phyloP scores from a whole-genome alignment of 805 yeast genomes.

The Millerozyma acaciae region DNA sequence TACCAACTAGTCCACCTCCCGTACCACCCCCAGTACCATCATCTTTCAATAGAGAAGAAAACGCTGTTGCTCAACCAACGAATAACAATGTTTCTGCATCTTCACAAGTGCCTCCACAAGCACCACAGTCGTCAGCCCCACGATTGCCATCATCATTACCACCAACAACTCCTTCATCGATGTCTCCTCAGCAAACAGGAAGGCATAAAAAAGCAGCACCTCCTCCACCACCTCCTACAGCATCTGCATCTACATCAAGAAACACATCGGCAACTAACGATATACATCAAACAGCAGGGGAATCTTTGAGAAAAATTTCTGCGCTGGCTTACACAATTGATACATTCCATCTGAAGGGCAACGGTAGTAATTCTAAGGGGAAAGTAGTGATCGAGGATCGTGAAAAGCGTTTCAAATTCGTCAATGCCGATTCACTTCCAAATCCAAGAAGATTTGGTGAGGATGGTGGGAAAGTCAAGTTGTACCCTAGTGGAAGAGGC shows the following conservation, averaged over 20 bases:
- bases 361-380: slow-evolving; percentile 6
- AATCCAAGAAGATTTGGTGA: slow-evolving; percentile 80
- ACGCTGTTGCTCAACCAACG: too few relatives aligned
- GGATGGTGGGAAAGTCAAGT: slow-evolving; percentile 46
- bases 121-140: slow-evolving; percentile 10
- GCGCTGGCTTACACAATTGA: slow-evolving; percentile 64
- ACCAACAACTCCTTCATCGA: slow-evolving; percentile 17
- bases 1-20: too few relatives aligned
- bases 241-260: slow-evolving; percentile 8
- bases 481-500: slow-evolving; percentile 95
- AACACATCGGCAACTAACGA: slow-evolving; percentile 20
- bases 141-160: slow-evolving; percentile 31
- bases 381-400: slow-evolving; percentile 59
- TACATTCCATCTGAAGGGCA: slow-evolving; percentile 21
- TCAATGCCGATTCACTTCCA: slow-evolving; percentile 68
- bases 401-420: slow-evolving; percentile 56
- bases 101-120: too few relatives aligned
- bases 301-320: slow-evolving; percentile 55
- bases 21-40: slow-evolving; percentile 29
- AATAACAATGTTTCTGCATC: too few relatives aligned
- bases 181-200: slow-evolving; percentile 18
- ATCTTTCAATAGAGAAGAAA: too few relatives aligned
- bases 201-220: slow-evolving; percentile 27
- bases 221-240: slow-evolving; percentile 26
- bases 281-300: slow-evolving; percentile 44